These are phyloP conservation scores for Graphilbum ipis-grandicollis DNA, from an alignment of 2,329 filamentous ascomycete species.

Conservation along the genomic window DNA sequence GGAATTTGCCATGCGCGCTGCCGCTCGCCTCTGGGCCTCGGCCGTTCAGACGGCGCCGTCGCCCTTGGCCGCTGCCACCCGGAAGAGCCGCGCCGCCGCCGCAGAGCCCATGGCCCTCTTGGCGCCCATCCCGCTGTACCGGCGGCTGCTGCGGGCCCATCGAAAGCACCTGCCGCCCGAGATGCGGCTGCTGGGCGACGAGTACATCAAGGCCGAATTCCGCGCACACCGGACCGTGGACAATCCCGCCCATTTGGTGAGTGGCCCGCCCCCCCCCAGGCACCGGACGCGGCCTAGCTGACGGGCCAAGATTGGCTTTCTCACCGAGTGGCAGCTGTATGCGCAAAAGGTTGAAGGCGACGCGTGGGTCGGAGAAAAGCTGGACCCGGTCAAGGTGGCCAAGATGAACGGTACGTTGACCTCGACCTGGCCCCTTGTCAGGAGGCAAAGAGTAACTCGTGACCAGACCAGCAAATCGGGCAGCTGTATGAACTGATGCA, in stretches of 20 bases:
- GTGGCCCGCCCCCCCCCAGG: too few species aligned
- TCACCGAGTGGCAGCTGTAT: conserved; percentile 93
- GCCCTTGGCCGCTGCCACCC: not conserved
- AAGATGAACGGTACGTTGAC: conserved; percentile 90
- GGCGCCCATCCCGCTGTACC: conserved; percentile 77
- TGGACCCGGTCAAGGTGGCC: conserved; percentile 68
- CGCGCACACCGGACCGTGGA: conserved; percentile 67
- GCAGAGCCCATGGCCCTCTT: conserved; percentile 45
- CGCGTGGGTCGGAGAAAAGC: conserved; percentile 64
- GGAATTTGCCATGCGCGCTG: conserved; percentile 1
- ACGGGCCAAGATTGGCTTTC: conserved; percentile 63
- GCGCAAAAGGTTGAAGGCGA: conserved; percentile 85
- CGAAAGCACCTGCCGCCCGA: conserved; percentile 59
- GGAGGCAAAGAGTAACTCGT: too few species aligned
- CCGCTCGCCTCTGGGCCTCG: not conserved
- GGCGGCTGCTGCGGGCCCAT: conserved; percentile 72
- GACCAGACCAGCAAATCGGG: conserved; percentile 78
- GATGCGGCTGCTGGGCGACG: conserved; percentile 69
- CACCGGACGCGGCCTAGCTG: too few species aligned
- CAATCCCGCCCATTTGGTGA: conserved; percentile 79
- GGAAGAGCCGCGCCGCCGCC: not conserved
- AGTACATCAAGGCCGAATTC: conserved; percentile 89
- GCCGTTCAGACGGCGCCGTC: not conserved
- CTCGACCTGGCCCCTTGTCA: too few species aligned
- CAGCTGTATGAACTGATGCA: conserved; percentile 93